These are phyloP conservation scores for Alternaria brassicicola DNA, from an alignment of 2,329 filamentous ascomycete species.

Conservation along the genomic window DNA sequence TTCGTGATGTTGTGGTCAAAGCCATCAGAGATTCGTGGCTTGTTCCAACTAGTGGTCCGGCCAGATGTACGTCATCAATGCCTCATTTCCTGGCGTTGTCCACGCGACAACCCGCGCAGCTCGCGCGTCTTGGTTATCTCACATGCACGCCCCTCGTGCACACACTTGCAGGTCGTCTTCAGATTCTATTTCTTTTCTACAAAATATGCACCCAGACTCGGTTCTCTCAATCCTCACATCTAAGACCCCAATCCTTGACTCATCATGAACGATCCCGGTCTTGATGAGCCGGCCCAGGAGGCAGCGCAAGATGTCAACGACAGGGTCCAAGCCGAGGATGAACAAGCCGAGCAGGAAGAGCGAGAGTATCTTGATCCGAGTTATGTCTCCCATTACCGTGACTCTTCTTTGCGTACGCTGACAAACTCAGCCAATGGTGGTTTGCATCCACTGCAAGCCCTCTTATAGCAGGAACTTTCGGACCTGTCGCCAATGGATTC, in stretches of 20 bases:
- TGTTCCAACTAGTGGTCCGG: background rate
- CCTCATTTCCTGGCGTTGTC: constrained; percentile 2
- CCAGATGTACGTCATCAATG: constrained; percentile 12
- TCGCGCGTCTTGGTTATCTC: constrained; percentile 10
- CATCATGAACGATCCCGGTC: constrained; percentile 57
- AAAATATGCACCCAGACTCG: background rate
- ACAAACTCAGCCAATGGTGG: constrained; percentile 60
- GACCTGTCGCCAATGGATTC: constrained; percentile 62
- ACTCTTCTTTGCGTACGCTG: constrained; percentile 1
- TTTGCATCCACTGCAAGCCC: constrained; percentile 65
- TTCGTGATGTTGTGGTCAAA: background rate
- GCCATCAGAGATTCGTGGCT: constrained; percentile 4
- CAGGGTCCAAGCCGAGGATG: constrained; percentile 37
- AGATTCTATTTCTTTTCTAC: background rate
- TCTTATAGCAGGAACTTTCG: constrained; percentile 61
- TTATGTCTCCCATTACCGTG: constrained; percentile 24
- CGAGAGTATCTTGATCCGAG: constrained; percentile 54
- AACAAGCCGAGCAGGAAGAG: constrained; percentile 49
- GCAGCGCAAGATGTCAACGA: constrained; percentile 55
- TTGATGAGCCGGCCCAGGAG: constrained; percentile 57
- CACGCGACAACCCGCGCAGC: constrained; percentile 11
- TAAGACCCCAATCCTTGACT: background rate
- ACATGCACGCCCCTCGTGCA: constrained; percentile 9
- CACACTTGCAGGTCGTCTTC: background rate
- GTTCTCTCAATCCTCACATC: background rate